These are phyloP conservation scores for Nakaseomyces glabratus DNA, from an alignment of 1,139 yeast genomes.

Conservation along the genomic window DNA sequence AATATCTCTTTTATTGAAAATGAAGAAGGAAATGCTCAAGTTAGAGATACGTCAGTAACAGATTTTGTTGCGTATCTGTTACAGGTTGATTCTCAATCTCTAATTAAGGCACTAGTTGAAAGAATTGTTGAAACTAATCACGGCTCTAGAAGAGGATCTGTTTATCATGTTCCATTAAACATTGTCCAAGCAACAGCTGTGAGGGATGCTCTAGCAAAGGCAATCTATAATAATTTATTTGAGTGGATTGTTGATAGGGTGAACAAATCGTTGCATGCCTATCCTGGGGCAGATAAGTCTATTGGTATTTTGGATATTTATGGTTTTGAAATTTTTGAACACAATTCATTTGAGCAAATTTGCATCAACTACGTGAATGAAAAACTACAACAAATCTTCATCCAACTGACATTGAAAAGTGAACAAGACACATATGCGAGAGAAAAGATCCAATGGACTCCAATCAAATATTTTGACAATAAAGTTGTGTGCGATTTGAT, in stretches of 20 bases:
- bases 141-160: slow-evolving; percentile 82
- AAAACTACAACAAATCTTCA: slow-evolving; percentile 92
- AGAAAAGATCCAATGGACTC: slow-evolving; percentile 96
- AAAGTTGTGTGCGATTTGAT: slow-evolving; percentile 95
- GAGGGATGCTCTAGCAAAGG: slow-evolving; percentile 92
- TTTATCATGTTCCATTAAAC: slow-evolving; percentile 90
- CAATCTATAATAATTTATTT: slow-evolving; percentile 82
- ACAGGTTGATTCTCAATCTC: slow-evolving; percentile 63
- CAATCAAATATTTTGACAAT: slow-evolving; percentile 92
- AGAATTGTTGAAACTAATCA: slow-evolving; percentile 85
- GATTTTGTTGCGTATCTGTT: slow-evolving; percentile 87
- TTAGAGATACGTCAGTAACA: slow-evolving; percentile 80
- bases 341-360: slow-evolving; percentile 91
- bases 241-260: slow-evolving; percentile 98
- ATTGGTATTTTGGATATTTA: slow-evolving; percentile 96
- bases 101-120: slow-evolving; percentile 64
- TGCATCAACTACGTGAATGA: slow-evolving; percentile 97
- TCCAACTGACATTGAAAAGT: slow-evolving; percentile 87
- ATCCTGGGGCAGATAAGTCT: slow-evolving; percentile 49
- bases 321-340: slow-evolving; percentile 96
- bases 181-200: slow-evolving; percentile 90
- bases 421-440: slow-evolving; percentile 96
- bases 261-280: slow-evolving; percentile 55
- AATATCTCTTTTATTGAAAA: slow-evolving; percentile 80
- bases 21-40: slow-evolving; percentile 73